Evolutionary conservation across 768 basidiomycete species (phyloP).

Genomic region (Sarcodon aspratus): DNA sequence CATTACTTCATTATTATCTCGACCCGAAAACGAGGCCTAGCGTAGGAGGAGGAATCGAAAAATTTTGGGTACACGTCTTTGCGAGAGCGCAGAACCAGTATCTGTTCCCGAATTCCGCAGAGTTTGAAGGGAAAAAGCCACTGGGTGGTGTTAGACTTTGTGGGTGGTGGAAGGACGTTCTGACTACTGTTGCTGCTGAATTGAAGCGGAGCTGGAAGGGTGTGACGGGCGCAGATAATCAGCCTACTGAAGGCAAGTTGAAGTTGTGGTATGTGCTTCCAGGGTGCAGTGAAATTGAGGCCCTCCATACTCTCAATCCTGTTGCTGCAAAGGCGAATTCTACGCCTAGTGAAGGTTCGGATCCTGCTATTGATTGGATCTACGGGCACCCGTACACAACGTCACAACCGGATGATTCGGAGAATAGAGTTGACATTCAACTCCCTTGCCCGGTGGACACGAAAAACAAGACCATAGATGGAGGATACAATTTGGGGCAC

Average conservation of each 20-base stretch:
- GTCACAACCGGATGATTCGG: conserved; percentile 1
- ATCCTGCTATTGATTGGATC: conserved; percentile 32
- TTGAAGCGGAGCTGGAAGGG: conserved; percentile 18
- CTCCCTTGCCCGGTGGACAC: conserved; percentile 33
- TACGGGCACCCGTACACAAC: conserved; percentile 74
- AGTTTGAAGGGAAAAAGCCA: conserved; percentile 57
- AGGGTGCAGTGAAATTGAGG: conserved; percentile 59
- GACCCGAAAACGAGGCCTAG: conserved; percentile 54
- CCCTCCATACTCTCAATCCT: conserved; percentile 39
- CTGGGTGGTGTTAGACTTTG: conserved; percentile 73
- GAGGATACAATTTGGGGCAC: conserved; percentile 43
- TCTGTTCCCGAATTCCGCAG: conserved; percentile 81
- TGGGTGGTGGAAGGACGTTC: conserved; percentile 84
- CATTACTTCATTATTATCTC: conserved; percentile 55
- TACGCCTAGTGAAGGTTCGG: conserved; percentile 4
- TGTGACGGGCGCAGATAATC: too few species aligned
- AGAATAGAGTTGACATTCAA: conserved; percentile 16
- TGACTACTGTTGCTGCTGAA: conserved; percentile 43
- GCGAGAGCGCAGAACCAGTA: conserved; percentile 88
- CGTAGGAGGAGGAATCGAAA: conserved; percentile 20
- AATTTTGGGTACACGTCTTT: conserved; percentile 80
- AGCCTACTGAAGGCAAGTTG: conserved; percentile 14
- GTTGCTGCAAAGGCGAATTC: conserved; percentile 14
- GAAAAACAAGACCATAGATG: conserved; percentile 16
- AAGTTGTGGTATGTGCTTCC: conserved; percentile 58